Evolutionary conservation across 345 rosid species (phyloP), one percentile per base, ranked within the genome.

Genomic region (Salix udensis): DNA sequence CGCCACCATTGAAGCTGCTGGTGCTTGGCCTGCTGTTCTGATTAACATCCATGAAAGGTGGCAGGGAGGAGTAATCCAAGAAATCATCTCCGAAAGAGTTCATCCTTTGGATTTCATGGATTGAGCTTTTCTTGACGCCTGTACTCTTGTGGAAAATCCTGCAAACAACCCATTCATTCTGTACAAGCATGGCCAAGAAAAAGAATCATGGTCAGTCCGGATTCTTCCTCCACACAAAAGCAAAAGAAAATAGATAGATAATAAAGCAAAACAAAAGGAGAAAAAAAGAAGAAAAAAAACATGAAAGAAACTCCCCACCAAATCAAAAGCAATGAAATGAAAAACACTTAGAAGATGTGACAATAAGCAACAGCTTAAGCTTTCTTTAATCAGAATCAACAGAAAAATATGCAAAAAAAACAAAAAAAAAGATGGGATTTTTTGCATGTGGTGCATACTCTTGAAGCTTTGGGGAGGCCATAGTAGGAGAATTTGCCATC

Each of bases 161-260:
- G 86, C 97, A 79, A 66, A 93, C 98, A 70, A 91, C 97, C 99
- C 99, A 96, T 84, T 92, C 99, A 81, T 91, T 96, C 99, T 96
- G 89, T 40, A 34, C 42, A 55, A 52, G 10, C 71, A 40, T 40
- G 6, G 31, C 18, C 31, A 61, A 39, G 60, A 70, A 73, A 37
- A 65, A 7, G 55, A 36, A 30, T 28, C 19, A 18, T 53, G 37
- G 24, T 74, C 14, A 44, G 13, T 19, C 34, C 18, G 60, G 84
- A 77, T 70, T 72, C 86, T 85, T 80, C 82, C 65, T 80, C 40
- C 15, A 67, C 84, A 80, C 82, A 74, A 82, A 80, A 82, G 80
- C 72, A 75, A 75, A 74, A 68, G 39, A 5, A 71, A 67, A 46
- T 18, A 11, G 36, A 50, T 11, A 19, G 16, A 50, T 11, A 69